phyloP scores from a whole-genome alignment of 2,329 filamentous ascomycete species.

The Arthrobotrys megalospora region DNA sequence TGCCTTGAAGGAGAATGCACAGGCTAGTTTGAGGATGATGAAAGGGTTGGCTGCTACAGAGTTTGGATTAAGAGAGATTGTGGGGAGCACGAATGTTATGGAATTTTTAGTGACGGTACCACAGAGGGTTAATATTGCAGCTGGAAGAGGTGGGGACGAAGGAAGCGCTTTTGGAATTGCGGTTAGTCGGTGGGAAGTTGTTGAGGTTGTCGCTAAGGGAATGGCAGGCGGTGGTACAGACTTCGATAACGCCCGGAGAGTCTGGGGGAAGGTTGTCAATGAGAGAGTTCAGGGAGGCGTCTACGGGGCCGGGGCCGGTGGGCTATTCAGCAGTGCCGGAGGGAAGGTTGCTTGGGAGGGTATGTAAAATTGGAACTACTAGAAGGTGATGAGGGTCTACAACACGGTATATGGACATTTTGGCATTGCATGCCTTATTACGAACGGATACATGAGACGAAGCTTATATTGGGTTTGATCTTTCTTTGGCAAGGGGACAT shows the following conservation, averaged over 20 bases:
- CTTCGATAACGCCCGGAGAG: conserved; percentile 49
- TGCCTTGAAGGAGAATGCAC: conserved; percentile 56
- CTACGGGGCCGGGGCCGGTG: conserved; percentile 41
- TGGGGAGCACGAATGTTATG: conserved; percentile 47
- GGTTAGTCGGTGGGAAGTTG: conserved; percentile 46
- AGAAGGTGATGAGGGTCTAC: conserved; percentile 12
- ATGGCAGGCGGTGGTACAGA: conserved; percentile 51
- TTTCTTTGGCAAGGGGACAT: conserved; percentile 15
- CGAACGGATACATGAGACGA: conserved; percentile 20
- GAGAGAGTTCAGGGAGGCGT: conserved; percentile 54
- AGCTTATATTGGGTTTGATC: conserved; percentile 2
- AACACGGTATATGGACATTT: background rate
- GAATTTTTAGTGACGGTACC: conserved; percentile 55
- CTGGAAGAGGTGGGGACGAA: conserved; percentile 50
- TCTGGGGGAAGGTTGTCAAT: conserved; percentile 53
- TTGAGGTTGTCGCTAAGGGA: conserved; percentile 52
- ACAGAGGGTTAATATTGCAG: conserved; percentile 51
- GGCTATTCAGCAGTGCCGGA: conserved; percentile 26
- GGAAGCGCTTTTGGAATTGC: conserved; percentile 53
- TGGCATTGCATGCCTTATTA: conserved; percentile 5
- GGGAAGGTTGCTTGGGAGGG: conserved; percentile 52
- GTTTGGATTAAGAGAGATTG: conserved; percentile 48
- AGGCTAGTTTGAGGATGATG: conserved; percentile 53
- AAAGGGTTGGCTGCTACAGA: conserved; percentile 41
- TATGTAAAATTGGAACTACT: conserved; percentile 36